phyloP scores from a whole-genome alignment of 805 yeast species.

The Candida michaelii region DNA sequence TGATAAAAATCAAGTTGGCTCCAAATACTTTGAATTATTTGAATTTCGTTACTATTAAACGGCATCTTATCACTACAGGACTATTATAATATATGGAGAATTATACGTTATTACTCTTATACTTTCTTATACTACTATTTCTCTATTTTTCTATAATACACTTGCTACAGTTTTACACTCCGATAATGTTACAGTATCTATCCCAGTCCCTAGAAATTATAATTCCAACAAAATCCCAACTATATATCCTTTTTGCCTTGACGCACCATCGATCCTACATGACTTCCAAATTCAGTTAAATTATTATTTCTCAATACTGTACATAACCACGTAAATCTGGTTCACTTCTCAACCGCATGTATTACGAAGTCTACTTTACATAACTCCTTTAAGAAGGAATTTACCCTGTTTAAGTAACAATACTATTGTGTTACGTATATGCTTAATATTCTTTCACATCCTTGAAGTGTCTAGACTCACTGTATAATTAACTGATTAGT shows the following conservation, averaged over 20 bases:
- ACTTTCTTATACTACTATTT: too few species aligned
- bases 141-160: too few species aligned
- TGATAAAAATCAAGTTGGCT: conserved; percentile 8
- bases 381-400: neutral
- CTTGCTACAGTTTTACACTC: too few species aligned
- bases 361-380: neutral
- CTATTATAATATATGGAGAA: too few species aligned
- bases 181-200: too few species aligned
- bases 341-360: neutral
- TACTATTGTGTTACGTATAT: too few species aligned
- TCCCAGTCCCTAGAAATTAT: too few species aligned
- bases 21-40: conserved; percentile 9
- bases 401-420: neutral
- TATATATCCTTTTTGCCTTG: neutral
- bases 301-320: neutral
- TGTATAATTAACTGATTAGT: too few species aligned
- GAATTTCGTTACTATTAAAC: conserved; percentile 4
- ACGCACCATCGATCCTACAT: conserved; percentile 3
- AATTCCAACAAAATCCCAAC: neutral
- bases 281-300: neutral
- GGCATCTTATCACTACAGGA: conserved; percentile 1
- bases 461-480: too few species aligned
- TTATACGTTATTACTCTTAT: too few species aligned
- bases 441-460: too few species aligned
- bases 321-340: neutral